These are phyloP conservation scores for Echium plantagineum DNA, from an alignment of 257 asterid genomes.

Conservation along the genomic window DNA sequence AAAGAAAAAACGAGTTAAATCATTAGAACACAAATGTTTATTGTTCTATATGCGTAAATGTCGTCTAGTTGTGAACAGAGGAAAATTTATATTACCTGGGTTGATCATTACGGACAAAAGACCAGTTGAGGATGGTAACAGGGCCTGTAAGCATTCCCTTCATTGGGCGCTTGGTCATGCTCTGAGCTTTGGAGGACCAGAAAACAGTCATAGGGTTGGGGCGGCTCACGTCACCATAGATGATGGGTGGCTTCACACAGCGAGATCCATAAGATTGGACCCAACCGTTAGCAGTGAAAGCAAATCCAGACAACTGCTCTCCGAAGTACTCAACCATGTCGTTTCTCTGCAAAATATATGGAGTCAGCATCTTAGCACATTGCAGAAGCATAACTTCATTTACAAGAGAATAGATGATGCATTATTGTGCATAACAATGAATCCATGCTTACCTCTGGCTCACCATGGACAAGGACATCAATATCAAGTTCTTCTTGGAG, in stretches of 20 bases:
- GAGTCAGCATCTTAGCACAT: slow-evolving; percentile 5
- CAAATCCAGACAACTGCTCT: slow-evolving; percentile 94
- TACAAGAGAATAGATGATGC: too few species aligned
- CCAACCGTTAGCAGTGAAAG: slow-evolving; percentile 95
- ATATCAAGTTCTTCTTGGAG: slow-evolving; percentile 98
- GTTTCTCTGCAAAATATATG: slow-evolving; percentile 49
- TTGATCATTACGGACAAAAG: slow-evolving; percentile 91
- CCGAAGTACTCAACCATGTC: slow-evolving; percentile 99
- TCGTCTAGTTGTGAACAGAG: not conserved
- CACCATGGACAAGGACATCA: slow-evolving; percentile 98
- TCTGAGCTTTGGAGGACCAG: slow-evolving; percentile 95
- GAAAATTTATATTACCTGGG: slow-evolving; percentile 48
- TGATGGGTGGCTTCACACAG: slow-evolving; percentile 98
- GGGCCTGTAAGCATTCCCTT: slow-evolving; percentile 99
- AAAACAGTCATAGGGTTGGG: slow-evolving; percentile 95
- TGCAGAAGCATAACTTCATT: not conserved
- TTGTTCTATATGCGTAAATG: not conserved
- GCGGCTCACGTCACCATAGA: slow-evolving; percentile 97
- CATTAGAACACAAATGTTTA: not conserved
- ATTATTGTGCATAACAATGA: not conserved
- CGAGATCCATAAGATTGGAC: slow-evolving; percentile 98
- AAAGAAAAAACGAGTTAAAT: not conserved
- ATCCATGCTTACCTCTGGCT: slow-evolving; percentile 71
- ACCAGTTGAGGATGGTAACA: slow-evolving; percentile 97
- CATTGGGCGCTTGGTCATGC: slow-evolving; percentile 99